Evolutionary conservation across 305 asterid species (phyloP), one percentile per base, ranked within the genome.

Genomic region (Andrographis paniculata): DNA sequence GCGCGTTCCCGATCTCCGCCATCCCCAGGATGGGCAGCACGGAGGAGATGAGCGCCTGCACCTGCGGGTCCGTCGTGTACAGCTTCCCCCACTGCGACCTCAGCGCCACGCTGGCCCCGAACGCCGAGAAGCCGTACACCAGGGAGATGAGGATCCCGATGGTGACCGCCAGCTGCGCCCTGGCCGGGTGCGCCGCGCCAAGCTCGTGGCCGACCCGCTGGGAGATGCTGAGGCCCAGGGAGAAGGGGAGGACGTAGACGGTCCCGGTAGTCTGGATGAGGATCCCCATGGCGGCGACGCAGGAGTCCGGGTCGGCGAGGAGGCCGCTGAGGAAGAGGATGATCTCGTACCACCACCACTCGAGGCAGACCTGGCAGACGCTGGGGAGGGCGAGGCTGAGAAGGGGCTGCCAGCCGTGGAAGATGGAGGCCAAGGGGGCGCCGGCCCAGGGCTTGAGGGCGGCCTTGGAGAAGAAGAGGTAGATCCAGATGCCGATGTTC

Each of bases 271-370:
- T 77, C 44, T 86, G 95, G 7, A 86, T 79, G n/a, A 86, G 50
- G 38, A 86, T 61, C 10, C 95, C 95, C 92, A 82, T 82, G 0
- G 95, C 84, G 1, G 94, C 95, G 5, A 86, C 86, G 24, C 76
- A 73, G 0, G 95, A 74, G 15, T 82, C 83, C 1, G 88, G 84
- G 37, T 86, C 71, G 5, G 21, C 14, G 6, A 82, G 45, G 39
- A 86, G 20, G 1, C 95, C 95, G 52, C 92, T 72, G 3, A 86
- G 66, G 42, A 86, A 82, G 0, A 86, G 76, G 9, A 86, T 65
- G 20, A 86, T 79, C 50, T 86, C 95, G 40, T 86, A 86, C 83
- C 83, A 86, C 95, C 95, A 86, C 95, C 95, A 86, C 55, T 86
- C 95, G n/a, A 86, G 60, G 28, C 95, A 86, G 4, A 78, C 83